These are phyloP conservation scores for Tilletia walkeri DNA, from an alignment of 1,284 basidiomycete genomes.

Conservation along the genomic window DNA sequence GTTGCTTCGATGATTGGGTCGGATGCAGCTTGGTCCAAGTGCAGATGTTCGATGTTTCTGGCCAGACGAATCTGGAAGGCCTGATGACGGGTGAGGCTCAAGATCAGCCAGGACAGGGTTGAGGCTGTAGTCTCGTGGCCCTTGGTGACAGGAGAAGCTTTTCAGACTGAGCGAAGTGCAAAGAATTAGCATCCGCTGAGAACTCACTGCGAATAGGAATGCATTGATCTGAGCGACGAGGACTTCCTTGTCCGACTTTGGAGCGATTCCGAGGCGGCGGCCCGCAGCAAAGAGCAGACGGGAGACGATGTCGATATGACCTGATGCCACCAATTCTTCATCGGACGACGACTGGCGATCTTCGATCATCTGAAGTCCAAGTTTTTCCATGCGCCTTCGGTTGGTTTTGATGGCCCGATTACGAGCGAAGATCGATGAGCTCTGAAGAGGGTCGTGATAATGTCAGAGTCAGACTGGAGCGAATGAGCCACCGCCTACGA, in stretches of 20 bases:
- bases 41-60: not conserved
- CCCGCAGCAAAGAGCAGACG: not conserved
- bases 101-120: not conserved
- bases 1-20: not conserved
- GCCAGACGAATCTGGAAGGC: not conserved
- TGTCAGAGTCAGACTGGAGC: not conserved
- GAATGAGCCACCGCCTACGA: not conserved
- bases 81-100: not conserved
- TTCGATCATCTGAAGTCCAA: not conserved
- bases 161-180: not conserved
- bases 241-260: not conserved
- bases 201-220: not conserved
- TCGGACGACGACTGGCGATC: not conserved
- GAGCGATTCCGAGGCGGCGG: not conserved
- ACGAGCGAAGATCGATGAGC: not conserved
- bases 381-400: not conserved
- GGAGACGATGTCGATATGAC: not conserved
- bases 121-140: not conserved
- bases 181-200: not conserved
- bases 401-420: not conserved
- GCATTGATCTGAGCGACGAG: conserved; percentile 2
- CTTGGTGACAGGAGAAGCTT: not conserved
- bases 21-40: not conserved
- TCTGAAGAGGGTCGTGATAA: not conserved
- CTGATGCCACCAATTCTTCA: not conserved